phyloP scores from a whole-genome alignment of 2,329 filamentous ascomycete genomes.

The Verticillium dahliae region DNA sequence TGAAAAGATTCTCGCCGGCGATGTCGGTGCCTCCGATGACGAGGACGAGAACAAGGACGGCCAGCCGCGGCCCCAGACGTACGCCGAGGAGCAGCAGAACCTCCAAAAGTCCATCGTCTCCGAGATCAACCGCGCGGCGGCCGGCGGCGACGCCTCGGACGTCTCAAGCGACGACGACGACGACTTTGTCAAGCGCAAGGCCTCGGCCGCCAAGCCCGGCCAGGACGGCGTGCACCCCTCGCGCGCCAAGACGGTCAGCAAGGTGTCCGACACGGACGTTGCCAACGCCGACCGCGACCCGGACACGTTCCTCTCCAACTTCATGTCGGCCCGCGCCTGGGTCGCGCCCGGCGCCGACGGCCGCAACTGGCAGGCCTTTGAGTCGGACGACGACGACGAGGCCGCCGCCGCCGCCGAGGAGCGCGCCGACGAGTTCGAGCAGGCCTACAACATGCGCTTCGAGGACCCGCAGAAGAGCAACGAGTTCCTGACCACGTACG shows the following conservation, averaged over 20 bases:
- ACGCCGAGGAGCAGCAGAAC: constrained; percentile 81
- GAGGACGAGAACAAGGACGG: constrained; percentile 38
- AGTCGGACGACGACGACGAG: constrained; percentile 72
- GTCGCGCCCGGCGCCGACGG: constrained; percentile 51
- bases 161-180: constrained; percentile 52
- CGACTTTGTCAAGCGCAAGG: constrained; percentile 71
- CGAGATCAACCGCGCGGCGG: constrained; percentile 65
- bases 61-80: constrained; percentile 56
- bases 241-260: constrained; percentile 35
- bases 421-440: constrained; percentile 79
- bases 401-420: constrained; percentile 55
- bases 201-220: constrained; percentile 28
- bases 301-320: constrained; percentile 90
- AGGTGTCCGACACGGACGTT: constrained; percentile 57
- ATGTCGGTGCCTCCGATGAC: constrained; percentile 51
- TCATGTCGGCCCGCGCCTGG: constrained; percentile 90
- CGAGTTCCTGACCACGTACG: constrained; percentile 80
- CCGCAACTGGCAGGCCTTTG: constrained; percentile 70
- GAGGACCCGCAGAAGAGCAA: constrained; percentile 87
- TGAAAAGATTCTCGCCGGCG: constrained; percentile 74
- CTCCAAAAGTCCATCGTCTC: constrained; percentile 72
- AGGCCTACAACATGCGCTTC: constrained; percentile 92
- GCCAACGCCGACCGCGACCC: constrained; percentile 79
- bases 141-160: constrained; percentile 38
- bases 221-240: constrained; percentile 51